phyloP scores from a whole-genome alignment of 805 yeast genomes.

The Myxozyma lipomycoides region DNA sequence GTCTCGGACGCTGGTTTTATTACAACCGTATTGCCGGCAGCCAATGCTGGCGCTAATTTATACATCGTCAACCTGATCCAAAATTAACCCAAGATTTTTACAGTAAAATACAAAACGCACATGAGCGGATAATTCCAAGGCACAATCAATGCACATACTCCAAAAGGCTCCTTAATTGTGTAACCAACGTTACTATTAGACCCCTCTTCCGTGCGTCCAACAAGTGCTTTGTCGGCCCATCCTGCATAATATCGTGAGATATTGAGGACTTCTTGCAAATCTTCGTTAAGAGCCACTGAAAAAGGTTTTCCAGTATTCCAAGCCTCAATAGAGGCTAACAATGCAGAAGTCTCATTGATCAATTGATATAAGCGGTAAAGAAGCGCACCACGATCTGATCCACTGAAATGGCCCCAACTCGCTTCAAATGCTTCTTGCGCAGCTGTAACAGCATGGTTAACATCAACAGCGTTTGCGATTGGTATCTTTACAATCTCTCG shows the following conservation, averaged over 20 bases:
- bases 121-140: conserved; percentile 69
- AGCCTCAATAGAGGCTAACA: conserved; percentile 14
- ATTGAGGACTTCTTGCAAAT: conserved; percentile 54
- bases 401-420: conserved; percentile 10
- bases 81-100: too few species aligned
- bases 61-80: conserved; percentile 42
- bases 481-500: conserved; percentile 1
- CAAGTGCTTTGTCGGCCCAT: conserved; percentile 61
- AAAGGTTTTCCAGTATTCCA: conserved; percentile 19
- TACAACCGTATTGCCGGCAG: conserved; percentile 70
- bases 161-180: conserved; percentile 63
- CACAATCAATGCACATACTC: conserved; percentile 64
- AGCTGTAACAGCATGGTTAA: conserved; percentile 12
- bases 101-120: conserved; percentile 7
- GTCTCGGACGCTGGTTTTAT: conserved; percentile 74
- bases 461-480: conserved; percentile 10
- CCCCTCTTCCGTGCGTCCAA: conserved; percentile 59
- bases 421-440: conserved; percentile 10
- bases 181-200: conserved; percentile 58
- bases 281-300: conserved; percentile 34
- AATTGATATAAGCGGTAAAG: conserved; percentile 3
- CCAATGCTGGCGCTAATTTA: conserved; percentile 80
- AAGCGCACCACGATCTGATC: conserved; percentile 12
- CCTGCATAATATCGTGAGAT: conserved; percentile 68
- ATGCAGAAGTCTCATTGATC: conserved; percentile 4